These are phyloP conservation scores for Brassica rapa DNA, from an alignment of 345 rosid genomes.

Conservation along the genomic window DNA sequence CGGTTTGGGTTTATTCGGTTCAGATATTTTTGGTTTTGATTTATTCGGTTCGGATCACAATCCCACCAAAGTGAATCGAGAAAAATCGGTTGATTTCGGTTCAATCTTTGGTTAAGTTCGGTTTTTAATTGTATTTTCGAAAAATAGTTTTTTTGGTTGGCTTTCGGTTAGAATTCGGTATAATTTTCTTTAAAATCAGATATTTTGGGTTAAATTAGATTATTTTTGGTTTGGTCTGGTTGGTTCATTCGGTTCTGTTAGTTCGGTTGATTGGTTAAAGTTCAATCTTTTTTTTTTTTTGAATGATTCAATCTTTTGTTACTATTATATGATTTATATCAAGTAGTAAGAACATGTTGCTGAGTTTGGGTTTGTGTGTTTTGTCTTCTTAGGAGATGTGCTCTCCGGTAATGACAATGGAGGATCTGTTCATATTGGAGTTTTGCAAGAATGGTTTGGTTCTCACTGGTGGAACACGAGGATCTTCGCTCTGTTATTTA, in stretches of 20 bases:
- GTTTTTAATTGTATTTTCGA: too few species aligned
- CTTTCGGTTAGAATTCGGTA: neutral
- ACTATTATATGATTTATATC: neutral
- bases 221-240: neutral
- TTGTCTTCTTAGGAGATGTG: constrained; percentile 66
- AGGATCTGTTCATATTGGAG: constrained; percentile 69
- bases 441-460: constrained; percentile 90
- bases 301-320: neutral
- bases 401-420: constrained; percentile 62
- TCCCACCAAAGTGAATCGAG: too few species aligned
- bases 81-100: too few species aligned
- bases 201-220: too few species aligned
- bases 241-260: neutral
- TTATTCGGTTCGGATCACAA: too few species aligned
- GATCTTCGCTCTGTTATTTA: constrained; percentile 55
- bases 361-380: constrained; percentile 10
- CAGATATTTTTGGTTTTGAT: neutral
- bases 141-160: neutral
- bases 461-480: constrained; percentile 83
- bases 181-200: too few species aligned
- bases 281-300: too few species aligned
- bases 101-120: too few species aligned
- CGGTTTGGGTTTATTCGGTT: neutral
- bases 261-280: neutral
- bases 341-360: neutral